Conservation (phyloP, 164 flowering plant genomes). For the Chimonanthus praecox region DNA sequence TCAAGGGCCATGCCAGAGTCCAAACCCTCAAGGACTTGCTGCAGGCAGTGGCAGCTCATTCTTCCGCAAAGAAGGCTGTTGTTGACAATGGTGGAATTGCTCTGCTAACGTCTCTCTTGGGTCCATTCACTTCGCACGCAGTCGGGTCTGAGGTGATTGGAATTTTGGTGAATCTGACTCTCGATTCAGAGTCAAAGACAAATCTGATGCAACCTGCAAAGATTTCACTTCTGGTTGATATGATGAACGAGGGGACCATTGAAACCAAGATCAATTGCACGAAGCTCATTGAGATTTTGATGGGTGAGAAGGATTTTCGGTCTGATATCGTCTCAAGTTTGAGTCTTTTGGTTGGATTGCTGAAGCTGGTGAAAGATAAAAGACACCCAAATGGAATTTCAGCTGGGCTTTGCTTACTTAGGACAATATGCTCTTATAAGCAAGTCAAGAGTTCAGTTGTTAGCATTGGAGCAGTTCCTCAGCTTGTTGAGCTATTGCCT, state of each 20-base stretch:
- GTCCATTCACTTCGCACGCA: slow-evolving; percentile 81
- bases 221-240: slow-evolving; percentile 72
- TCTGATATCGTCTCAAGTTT: slow-evolving; percentile 63
- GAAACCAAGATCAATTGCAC: slow-evolving; percentile 82
- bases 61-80: slow-evolving; percentile 56
- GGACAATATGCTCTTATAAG: slow-evolving; percentile 44
- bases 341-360: slow-evolving; percentile 73
- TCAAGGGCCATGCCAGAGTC: slow-evolving; percentile 76
- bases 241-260: slow-evolving; percentile 78
- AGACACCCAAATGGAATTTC: slow-evolving; percentile 51
- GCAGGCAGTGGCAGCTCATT: slow-evolving; percentile 45
- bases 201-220: slow-evolving; percentile 73
- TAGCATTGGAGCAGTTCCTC: slow-evolving; percentile 67
- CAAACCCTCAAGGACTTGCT: slow-evolving; percentile 70
- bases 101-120: slow-evolving; percentile 54
- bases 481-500: slow-evolving; percentile 62
- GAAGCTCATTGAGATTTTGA: slow-evolving; percentile 47
- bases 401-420: slow-evolving; percentile 61
- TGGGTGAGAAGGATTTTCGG: slow-evolving; percentile 57
- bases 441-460: slow-evolving; percentile 48
- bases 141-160: slow-evolving; percentile 82
- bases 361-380: slow-evolving; percentile 75
- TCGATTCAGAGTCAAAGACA: slow-evolving; percentile 55
- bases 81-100: slow-evolving; percentile 63
- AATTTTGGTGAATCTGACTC: slow-evolving; percentile 61